A percentile compares a stretch with the other conserved stretches of the same genome.
These are phyloP conservation scores for Trichoderma sp. DNA, from an alignment of 2,329 filamentous ascomycete genomes.

Conservation along the genomic window DNA sequence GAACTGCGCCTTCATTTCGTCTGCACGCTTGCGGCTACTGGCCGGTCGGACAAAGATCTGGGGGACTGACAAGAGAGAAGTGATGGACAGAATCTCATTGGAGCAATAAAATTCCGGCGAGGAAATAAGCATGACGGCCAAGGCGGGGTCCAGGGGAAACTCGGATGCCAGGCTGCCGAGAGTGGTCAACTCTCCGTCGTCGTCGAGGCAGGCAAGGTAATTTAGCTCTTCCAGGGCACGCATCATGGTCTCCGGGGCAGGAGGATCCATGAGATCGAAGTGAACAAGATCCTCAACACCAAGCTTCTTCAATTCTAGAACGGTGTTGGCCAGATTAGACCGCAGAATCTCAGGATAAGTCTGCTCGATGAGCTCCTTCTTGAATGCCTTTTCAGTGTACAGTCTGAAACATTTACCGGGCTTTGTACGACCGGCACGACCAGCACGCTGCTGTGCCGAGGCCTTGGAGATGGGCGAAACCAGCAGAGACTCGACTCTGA, in stretches of 20 bases:
- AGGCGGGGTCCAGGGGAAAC: constrained; percentile 89
- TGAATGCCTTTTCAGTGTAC: constrained; percentile 94
- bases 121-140: constrained; percentile 97
- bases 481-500: constrained; percentile 94
- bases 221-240: constrained; percentile 96
- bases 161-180: constrained; percentile 88
- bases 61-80: constrained; percentile 89
- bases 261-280: constrained; percentile 98
- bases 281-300: constrained; percentile 95
- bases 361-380: constrained; percentile 96
- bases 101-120: constrained; percentile 98
- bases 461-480: constrained; percentile 98
- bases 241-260: constrained; percentile 98
- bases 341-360: constrained; percentile 95
- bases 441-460: constrained; percentile 93
- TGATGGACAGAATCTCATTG: constrained; percentile 96
- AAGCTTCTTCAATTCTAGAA: constrained; percentile 95
- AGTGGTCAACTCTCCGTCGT: constrained; percentile 88
- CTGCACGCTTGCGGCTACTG: constrained; percentile 82
- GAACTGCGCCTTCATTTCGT: constrained; percentile 96
- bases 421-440: constrained; percentile 97
- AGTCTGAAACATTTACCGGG: constrained; percentile 98
- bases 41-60: constrained; percentile 91
- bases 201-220: constrained; percentile 93
- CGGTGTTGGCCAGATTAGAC: constrained; percentile 92